These are phyloP conservation scores for Yamadazyma sp. DNA, from an alignment of 805 yeast species.

Conservation along the genomic window DNA sequence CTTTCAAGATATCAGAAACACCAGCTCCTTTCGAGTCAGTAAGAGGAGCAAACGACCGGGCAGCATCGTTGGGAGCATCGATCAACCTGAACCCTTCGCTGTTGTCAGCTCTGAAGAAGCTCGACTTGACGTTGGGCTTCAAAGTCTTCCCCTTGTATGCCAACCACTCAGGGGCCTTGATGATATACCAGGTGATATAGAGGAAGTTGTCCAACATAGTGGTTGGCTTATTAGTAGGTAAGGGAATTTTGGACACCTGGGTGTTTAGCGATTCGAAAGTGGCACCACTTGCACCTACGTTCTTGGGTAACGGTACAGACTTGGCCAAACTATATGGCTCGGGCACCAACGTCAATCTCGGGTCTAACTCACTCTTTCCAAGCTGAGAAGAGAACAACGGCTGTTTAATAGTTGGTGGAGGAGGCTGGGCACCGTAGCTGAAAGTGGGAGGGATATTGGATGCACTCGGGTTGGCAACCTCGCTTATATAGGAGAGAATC, in stretches of 20 bases:
- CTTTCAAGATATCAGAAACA: slow-evolving; percentile 31
- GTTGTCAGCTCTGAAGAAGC: slow-evolving; percentile 24
- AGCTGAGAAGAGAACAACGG: slow-evolving; percentile 80
- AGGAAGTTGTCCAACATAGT: slow-evolving; percentile 42
- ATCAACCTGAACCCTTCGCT: slow-evolving; percentile 18
- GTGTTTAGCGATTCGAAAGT: slow-evolving; percentile 34
- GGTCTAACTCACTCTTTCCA: slow-evolving; percentile 71
- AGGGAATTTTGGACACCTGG: slow-evolving; percentile 32
- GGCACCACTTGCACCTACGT: slow-evolving; percentile 21
- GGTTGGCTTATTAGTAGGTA: slow-evolving; percentile 31
- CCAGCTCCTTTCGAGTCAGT: slow-evolving; percentile 35
- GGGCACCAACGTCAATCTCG: slow-evolving; percentile 66
- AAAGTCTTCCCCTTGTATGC: slow-evolving; percentile 26
- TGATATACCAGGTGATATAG: slow-evolving; percentile 47
- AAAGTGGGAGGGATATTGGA: slow-evolving; percentile 16
- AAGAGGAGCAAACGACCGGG: slow-evolving; percentile 38
- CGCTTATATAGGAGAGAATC: slow-evolving; percentile 41
- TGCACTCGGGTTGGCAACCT: slow-evolving; percentile 30
- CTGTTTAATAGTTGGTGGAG: slow-evolving; percentile 54
- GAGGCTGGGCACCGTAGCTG: slow-evolving; percentile 14
- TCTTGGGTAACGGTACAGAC: slow-evolving; percentile 52
- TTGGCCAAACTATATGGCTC: slow-evolving; percentile 66
- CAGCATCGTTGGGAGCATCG: slow-evolving; percentile 22
- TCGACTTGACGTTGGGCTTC: slow-evolving; percentile 29
- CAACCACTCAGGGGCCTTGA: slow-evolving; percentile 44